These are phyloP conservation scores for Alternaria sp. DNA, from an alignment of 2,329 filamentous ascomycete genomes.

Conservation along the genomic window DNA sequence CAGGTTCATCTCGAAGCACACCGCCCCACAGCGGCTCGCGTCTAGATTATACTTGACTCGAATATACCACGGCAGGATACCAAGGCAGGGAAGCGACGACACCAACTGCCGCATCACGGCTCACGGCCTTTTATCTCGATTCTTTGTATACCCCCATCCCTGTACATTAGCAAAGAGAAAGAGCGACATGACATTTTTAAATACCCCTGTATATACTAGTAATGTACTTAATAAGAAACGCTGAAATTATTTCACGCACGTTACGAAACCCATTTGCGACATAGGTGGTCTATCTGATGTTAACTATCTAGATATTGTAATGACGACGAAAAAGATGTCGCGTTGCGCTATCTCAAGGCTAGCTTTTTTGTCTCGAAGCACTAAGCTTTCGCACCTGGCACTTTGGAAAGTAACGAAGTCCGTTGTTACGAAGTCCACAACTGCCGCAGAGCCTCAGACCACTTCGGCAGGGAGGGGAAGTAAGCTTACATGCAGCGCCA, in stretches of 20 bases:
- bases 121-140: neutral
- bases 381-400: neutral
- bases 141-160: neutral
- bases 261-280: neutral
- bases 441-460: neutral
- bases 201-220: neutral
- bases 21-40: neutral
- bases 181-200: neutral
- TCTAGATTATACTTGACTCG: neutral
- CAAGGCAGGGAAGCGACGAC: neutral
- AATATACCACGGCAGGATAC: neutral
- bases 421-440: too few relatives aligned
- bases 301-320: neutral
- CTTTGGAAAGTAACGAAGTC: neutral
- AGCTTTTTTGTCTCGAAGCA: neutral
- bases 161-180: neutral
- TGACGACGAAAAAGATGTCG: neutral
- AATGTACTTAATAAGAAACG: neutral
- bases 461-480: neutral
- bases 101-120: neutral
- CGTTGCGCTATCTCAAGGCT: neutral
- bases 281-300: neutral
- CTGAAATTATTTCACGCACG: neutral
- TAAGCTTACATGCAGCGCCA: neutral
- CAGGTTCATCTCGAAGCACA: neutral